Evolutionary conservation across 768 basidiomycete species (phyloP).

Genomic region (Phaeotremella skinneri): DNA sequence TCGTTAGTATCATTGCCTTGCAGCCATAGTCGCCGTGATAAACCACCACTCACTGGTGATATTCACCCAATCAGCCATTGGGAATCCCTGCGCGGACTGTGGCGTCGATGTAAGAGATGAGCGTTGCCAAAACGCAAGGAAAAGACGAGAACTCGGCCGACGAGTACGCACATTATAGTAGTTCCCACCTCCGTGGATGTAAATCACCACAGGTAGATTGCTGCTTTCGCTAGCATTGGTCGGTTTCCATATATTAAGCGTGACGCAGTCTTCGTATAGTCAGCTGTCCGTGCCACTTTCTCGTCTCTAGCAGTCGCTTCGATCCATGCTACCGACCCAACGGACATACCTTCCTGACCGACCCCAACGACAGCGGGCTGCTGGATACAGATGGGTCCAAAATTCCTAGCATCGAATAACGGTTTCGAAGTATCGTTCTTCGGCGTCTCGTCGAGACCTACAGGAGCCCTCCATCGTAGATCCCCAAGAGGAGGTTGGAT

Average conservation of each 20-base stretch:
- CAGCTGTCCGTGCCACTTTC: neutral
- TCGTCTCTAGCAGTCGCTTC: conserved; percentile 1
- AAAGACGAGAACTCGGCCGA: neutral
- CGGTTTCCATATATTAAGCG: conserved; percentile 56
- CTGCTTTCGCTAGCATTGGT: conserved; percentile 48
- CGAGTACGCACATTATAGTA: conserved; percentile 46
- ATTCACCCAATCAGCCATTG: conserved; percentile 57
- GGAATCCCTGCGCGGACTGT: conserved; percentile 58
- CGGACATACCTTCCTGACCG: conserved; percentile 54
- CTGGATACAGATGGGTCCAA: conserved; percentile 57
- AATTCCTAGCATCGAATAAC: conserved; percentile 55
- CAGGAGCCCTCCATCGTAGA: conserved; percentile 56
- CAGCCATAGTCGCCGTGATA: neutral
- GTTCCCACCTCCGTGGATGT: conserved; percentile 56
- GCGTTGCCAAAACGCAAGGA: neutral
- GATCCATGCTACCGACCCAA: neutral
- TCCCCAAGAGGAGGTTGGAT: conserved; percentile 60
- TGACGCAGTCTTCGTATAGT: conserved; percentile 52
- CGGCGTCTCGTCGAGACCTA: conserved; percentile 42
- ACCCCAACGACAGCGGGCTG: conserved; percentile 56
- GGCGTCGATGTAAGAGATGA: neutral
- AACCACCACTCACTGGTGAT: conserved; percentile 17
- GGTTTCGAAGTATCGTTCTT: conserved; percentile 23
- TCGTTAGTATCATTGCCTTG: neutral
- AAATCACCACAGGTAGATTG: conserved; percentile 55